A percentile compares a stretch with the other conserved stretches of the same genome.
Conservation (phyloP, 768 basidiomycete species). For the Hypholoma sublateritium region DNA sequence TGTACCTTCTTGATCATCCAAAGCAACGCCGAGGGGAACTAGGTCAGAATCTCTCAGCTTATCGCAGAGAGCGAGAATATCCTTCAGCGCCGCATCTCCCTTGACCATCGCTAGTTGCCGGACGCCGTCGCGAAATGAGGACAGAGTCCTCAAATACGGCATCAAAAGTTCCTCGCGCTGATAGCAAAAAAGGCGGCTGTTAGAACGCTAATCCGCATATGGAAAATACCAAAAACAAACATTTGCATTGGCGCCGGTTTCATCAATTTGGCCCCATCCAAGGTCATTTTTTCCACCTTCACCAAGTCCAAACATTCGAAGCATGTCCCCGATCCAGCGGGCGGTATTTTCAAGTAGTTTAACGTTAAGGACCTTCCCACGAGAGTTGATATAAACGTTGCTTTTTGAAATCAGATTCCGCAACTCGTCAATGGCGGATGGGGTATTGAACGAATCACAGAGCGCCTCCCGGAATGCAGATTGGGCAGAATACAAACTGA, state of each 20-base stretch:
- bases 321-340: constrained; percentile 70
- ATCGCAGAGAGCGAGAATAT: constrained; percentile 87
- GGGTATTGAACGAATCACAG: constrained; percentile 97
- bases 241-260: constrained; percentile 46
- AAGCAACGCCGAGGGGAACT: constrained; percentile 90
- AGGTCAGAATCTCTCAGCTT: constrained; percentile 87
- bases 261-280: constrained; percentile 81
- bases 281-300: constrained; percentile 66
- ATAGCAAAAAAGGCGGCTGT: constrained; percentile 1
- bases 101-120: constrained; percentile 78
- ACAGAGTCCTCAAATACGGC: constrained; percentile 85
- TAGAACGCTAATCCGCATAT: constrained; percentile 7
- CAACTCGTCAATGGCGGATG: constrained; percentile 72
- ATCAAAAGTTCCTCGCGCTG: constrained; percentile 85
- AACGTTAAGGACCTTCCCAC: constrained; percentile 58
- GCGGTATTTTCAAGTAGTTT: constrained; percentile 62
- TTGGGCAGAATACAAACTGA: constrained; percentile 75
- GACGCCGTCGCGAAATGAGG: constrained; percentile 89
- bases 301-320: constrained; percentile 78
- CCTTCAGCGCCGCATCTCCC: constrained; percentile 62
- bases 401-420: constrained; percentile 81
- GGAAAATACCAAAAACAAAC: constrained; percentile 33
- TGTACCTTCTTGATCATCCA: constrained; percentile 94
- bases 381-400: constrained; percentile 83
- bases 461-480: constrained; percentile 79